Evolutionary conservation across 768 basidiomycete species (phyloP), one percentile per base, ranked within the genome.

Genomic region (Ramaria sp.): DNA sequence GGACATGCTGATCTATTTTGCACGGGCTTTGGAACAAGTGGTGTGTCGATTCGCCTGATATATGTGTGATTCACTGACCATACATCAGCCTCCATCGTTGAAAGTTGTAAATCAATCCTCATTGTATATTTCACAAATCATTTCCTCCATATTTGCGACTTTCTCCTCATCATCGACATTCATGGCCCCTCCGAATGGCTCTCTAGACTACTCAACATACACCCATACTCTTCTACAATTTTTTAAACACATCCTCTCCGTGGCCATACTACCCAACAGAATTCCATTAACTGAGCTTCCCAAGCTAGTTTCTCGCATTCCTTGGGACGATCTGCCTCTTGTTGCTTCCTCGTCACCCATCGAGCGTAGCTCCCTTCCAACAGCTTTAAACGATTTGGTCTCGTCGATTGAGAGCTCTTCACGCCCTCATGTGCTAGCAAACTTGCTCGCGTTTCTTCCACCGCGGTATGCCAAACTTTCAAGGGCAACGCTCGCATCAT

Each of bases 221-320:
- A 27, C 67, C 6, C 62, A 59, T 59, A 67, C 73, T 43, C 63
- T 84, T 15, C 60, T 68, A 31, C 64, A 68, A 17, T 63, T 87
- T 30, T 61, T 88, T 53, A 64, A 72, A 15, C 68, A 72, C 59
- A 79, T 94, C 54, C 73, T 95, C 57, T 77, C 84, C 1, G 73
- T 94, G 45, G 86, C 88, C 0, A 71, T 91, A 0, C 76, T 97
- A 0, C 91, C 90, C 0, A 86, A 88, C 67, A 85, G 82, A 7
- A 72, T 87, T 47, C 86, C 81, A 37, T 72, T 83, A 20, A 67
- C 71, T 0, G 76, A 80, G 20, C 76, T 95, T 37, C 80, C 82
- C 3, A 69, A 76, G 22, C 72, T 97, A 41, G 82, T 86, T 15
- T 73, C 81, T 15, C 72, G 45, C 15, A 50, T 57, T 37, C 55